Evolutionary conservation across 1,139 yeast species (phyloP), one percentile per base, ranked within the genome.

Genomic region (Suhomyces coccinellae): DNA sequence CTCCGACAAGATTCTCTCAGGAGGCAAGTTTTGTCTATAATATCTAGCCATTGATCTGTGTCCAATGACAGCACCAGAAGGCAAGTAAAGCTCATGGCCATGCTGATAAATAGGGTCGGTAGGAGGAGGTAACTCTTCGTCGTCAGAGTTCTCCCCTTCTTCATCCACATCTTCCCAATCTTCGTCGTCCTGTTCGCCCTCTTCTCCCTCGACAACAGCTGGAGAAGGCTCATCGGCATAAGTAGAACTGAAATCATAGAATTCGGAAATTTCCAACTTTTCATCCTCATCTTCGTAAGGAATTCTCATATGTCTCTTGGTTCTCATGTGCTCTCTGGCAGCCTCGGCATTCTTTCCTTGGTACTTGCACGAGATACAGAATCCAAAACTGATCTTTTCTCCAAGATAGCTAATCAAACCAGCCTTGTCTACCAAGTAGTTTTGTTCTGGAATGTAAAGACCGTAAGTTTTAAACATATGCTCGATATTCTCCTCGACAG

Each of bases 251-350:
- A 90, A 93, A 65, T 93, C 98, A 61, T 93, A 93, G 59, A 85
- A 93, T 43, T 85, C 87, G 0, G 95, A 81, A 35, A 91, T 75
- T 58, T 86, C 89, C 45, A 85, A 77, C 62, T 85, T 85, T 60
- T 93, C 96, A 47, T 86, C 86, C 49, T 83, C 87, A 0, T 81
- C 67, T 56, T 93, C 98, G 64, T 88, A 95, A 0, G 99, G 98
- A 46, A 93, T 78, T 62, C 82, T 80, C 71, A 91, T 85, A 63
- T 93, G 99, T 51, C 90, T 81, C 65, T 93, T 93, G 16, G 86
- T 77, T 7, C 75, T 60, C 89, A 91, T 86, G 63, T 93, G 99
- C 36, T 90, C 95, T 54, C 97, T 82, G 7, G 88, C 93, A 47
- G 96, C 88, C 59, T 88, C 96, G 31, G 91, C 63, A 45, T 83